Conservation (phyloP, 2,329 filamentous ascomycete genomes). For the Hysterium pulicare region DNA sequence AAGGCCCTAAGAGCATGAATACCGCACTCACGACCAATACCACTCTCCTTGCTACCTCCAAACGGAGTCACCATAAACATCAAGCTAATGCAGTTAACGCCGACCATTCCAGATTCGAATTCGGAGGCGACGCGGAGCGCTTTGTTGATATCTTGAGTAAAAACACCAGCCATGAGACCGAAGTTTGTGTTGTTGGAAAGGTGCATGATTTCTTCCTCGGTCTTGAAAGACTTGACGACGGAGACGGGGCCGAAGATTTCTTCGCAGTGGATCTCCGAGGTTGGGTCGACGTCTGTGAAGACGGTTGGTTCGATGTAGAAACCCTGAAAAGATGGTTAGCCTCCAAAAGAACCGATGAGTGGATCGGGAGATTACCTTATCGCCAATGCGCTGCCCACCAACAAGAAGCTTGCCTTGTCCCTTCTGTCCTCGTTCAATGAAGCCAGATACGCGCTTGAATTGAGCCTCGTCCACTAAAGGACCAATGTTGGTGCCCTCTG, state of each 20-base stretch:
- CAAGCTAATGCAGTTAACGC: constrained; percentile 31
- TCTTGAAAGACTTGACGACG: constrained; percentile 34
- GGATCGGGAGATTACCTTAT: constrained; percentile 10
- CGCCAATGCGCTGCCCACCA: constrained; percentile 30
- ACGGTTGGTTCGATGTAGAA: constrained; percentile 34
- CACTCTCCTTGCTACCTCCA: constrained; percentile 51
- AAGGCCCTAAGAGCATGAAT: constrained; percentile 47
- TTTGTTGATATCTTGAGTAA: constrained; percentile 39
- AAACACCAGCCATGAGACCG: constrained; percentile 37
- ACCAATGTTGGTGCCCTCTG: constrained; percentile 28
- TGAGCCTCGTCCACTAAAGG: constrained; percentile 34
- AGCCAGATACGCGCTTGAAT: constrained; percentile 33
- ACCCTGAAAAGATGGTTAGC: constrained; percentile 8
- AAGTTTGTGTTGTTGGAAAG: constrained; percentile 39
- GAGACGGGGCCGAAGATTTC: constrained; percentile 40
- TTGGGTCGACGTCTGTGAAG: constrained; percentile 31
- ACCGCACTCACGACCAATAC: constrained; percentile 49
- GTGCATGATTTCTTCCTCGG: constrained; percentile 38
- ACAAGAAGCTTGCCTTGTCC: constrained; percentile 30
- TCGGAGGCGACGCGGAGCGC: constrained; percentile 31
- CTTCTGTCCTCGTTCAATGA: constrained; percentile 31
- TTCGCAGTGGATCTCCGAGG: constrained; percentile 34
- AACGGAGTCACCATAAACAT: constrained; percentile 45
- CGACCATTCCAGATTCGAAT: constrained; percentile 34
- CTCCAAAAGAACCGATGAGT: constrained; percentile 1